Evolutionary conservation across 1,284 basidiomycete species (phyloP), one percentile per base, ranked within the genome.

Genomic region (Pascua sp.): DNA sequence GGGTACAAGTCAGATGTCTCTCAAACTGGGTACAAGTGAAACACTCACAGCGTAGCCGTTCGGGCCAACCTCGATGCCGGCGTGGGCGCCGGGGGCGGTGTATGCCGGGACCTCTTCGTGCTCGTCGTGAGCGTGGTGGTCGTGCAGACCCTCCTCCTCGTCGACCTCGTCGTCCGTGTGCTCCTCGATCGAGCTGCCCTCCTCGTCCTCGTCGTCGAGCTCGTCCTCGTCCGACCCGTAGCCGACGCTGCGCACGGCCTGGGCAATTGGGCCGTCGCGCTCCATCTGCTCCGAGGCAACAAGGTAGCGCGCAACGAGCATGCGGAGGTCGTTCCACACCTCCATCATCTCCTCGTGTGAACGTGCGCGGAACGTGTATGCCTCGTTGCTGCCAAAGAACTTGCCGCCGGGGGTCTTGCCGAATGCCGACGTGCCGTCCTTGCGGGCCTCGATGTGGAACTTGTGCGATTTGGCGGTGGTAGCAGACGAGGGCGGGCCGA

Each of bases 301-400:
- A 56, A 98, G 84, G 78, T 98, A 98, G 64, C 95, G 82, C 58
- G 94, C 93, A 72, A 91, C 94, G 57, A 98, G 82, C 91, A 98
- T 96, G 68, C 93, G 83, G 55, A 96, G 83, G 77, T 98, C 96
- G 77, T 98, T 98, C 95, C 96, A 98, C 90, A 96, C 97, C 79
- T 98, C 95, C 91, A 98, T 94, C 90, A 98, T 92, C 72, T 97
- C 95, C 66, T 98, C 94, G 71, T 91, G 86, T 65, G 85, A 88
- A 62, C 94, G 82, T 46, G 90, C 85, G 51, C 93, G 85, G 84
- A 98, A 98, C 47, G 87, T 91, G 86, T 90, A 98, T 24, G 91
- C 91, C 58, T 80, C 79, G 62, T 75, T 76, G 56, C 77, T 73
- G 59, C 79, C 76, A 59, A 80, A 76, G 57, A 82, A 70, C 67